phyloP scores from a whole-genome alignment of 345 rosid species.

The Mercurialis annua region DNA sequence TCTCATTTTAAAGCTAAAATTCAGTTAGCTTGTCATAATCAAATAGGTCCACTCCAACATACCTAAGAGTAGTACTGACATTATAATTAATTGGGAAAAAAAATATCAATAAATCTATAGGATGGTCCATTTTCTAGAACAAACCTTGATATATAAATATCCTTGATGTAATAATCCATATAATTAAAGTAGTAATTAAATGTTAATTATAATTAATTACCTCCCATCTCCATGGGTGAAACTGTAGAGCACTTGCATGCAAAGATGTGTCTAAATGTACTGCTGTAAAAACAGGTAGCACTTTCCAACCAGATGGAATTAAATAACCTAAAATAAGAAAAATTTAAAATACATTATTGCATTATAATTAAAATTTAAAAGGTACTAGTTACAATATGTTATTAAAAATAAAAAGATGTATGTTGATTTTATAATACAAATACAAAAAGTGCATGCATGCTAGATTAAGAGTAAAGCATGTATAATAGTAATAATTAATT shows the following conservation, averaged over 20 bases:
- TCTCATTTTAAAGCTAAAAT: background rate
- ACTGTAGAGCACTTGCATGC: constrained; percentile 39
- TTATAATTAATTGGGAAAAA: background rate
- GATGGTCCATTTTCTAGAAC: constrained; percentile 22
- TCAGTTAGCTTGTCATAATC: constrained; percentile 20
- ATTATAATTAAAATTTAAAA: no score
- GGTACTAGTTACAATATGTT: background rate
- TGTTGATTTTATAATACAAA: background rate
- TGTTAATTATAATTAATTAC: constrained; percentile 18
- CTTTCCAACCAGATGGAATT: constrained; percentile 61
- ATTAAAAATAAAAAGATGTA: background rate
- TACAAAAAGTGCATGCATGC: constrained; percentile 27
- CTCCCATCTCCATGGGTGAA: constrained; percentile 69
- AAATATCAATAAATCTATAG: background rate
- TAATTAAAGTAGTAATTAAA: background rate
- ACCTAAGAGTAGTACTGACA: constrained; percentile 8
- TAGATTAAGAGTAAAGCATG: constrained; percentile 10
- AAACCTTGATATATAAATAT: background rate
- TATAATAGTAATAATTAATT: background rate
- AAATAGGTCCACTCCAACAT: constrained; percentile 18
- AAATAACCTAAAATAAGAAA: constrained; percentile 28
- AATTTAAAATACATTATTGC: background rate
- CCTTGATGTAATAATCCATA: background rate
- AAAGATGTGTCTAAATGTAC: constrained; percentile 49
- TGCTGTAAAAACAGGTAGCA: constrained; percentile 54